Evolutionary conservation across 2,329 filamentous ascomycete species (phyloP), one percentile per base, ranked within the genome.

Genomic region (Piedraia hortae): DNA sequence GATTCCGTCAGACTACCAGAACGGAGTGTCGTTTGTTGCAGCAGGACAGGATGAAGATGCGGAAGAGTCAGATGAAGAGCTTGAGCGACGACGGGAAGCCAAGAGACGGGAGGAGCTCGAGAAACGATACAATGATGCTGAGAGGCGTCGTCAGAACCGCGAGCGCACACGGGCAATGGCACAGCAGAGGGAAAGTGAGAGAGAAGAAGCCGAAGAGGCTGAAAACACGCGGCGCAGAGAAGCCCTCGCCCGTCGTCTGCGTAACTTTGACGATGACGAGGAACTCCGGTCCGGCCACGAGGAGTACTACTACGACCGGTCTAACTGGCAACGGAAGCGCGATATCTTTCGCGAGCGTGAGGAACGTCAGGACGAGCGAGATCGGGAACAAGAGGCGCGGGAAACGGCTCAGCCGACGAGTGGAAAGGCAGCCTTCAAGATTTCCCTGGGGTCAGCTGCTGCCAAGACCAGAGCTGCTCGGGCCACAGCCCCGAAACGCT

Each of bases 231-330:
- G 63, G 21, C 59, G 62, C 23, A 62, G 58, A 27, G 62, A 68
- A 14, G 62, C 65, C 21, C 66, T 71, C 46, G 61, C 70, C 5
- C 64, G 73, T 34, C 61, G 70, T 25, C 55, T 90, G 7, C 56
- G 57, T 20, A 63, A 69, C n/a, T 93, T 78, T 62, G 70, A 93
- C 34, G 85, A 97, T 35, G 78, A 90, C 34, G 51, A 59, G n/a
- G 80, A 93, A 46, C 59, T 62, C 10, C 59, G 68, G 3, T 63
- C 74, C 26, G 59, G 72, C 13, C 90, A 89, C 49, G 65, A 78
- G 28, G 59, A 72, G 17, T 97, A 91, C 51, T 93, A 91, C 47
- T 58, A 67, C 21, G 82, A 97, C 35, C 72, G 70, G 21, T 70
- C 68, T 18, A 59, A 64, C 11, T 97, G 82, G 78, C 65, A 71